A percentile compares a stretch with the other conserved stretches of the same genome.
phyloP scores from a whole-genome alignment of 805 yeast genomes.

The Candida ponderosae region DNA sequence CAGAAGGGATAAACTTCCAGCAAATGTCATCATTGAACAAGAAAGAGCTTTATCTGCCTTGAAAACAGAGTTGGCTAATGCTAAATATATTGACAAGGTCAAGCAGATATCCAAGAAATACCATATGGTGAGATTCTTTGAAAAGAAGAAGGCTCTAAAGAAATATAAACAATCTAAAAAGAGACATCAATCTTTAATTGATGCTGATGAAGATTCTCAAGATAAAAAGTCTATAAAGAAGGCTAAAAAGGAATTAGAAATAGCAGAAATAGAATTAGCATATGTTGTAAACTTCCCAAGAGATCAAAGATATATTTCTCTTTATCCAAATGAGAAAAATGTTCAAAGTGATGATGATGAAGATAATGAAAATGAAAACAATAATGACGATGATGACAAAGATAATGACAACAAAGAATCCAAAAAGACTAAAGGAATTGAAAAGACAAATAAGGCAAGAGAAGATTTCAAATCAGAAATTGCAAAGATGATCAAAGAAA shows the following conservation, averaged over 20 bases:
- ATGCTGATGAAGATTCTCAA: conserved; percentile 17
- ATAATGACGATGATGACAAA: conserved; percentile 14
- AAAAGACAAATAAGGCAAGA: conserved; percentile 34
- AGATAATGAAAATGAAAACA: conserved; percentile 19
- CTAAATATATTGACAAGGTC: conserved; percentile 35
- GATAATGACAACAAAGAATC: conserved; percentile 19
- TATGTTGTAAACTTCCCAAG: conserved; percentile 75
- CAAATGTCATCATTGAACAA: conserved; percentile 57
- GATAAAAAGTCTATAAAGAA: conserved; percentile 27
- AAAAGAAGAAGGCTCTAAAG: conserved; percentile 76
- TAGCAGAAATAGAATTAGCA: conserved; percentile 61
- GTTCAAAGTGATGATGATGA: conserved; percentile 21
- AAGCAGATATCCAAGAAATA: conserved; percentile 61
- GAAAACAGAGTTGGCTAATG: conserved; percentile 45
- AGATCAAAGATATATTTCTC: conserved; percentile 68
- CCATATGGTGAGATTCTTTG: conserved; percentile 91
- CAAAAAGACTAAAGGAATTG: conserved; percentile 32
- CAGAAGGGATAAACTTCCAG: conserved; percentile 50
- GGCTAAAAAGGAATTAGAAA: conserved; percentile 41
- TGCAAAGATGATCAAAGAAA: conserved; percentile 41
- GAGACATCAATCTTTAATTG: conserved; percentile 18
- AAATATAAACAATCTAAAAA: conserved; percentile 44
- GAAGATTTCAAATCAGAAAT: conserved; percentile 45
- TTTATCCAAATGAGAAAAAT: conserved; percentile 49
- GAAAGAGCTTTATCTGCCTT: conserved; percentile 70